Percentiles rank a stretch among this genome's conserved stretches.
Conservation (phyloP, 305 asterid genomes). For the Withania somnifera region DNA sequence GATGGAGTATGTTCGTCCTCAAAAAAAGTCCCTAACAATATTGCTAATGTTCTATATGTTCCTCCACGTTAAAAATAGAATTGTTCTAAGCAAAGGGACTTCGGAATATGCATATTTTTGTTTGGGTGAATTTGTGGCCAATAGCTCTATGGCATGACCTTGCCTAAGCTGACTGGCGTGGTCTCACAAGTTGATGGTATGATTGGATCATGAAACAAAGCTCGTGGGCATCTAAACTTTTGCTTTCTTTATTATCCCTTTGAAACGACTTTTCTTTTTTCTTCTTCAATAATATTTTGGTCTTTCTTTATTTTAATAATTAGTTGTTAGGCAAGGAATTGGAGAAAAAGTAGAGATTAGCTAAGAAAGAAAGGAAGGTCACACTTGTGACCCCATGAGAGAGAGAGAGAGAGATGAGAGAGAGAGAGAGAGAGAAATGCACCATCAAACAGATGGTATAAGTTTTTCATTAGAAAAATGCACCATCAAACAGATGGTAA, state of each 20-base stretch:
- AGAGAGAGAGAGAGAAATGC: slow-evolving; percentile 10
- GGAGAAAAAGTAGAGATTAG: slow-evolving; percentile 40
- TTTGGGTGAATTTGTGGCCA: slow-evolving; percentile 21
- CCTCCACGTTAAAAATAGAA: background rate
- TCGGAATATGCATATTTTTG: slow-evolving; percentile 5
- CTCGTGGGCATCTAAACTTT: slow-evolving; percentile 56
- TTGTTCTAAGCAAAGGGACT: background rate
- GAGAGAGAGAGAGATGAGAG: slow-evolving; percentile 17
- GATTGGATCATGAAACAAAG: slow-evolving; percentile 67
- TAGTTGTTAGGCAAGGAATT: slow-evolving; percentile 26
- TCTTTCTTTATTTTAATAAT: slow-evolving; percentile 14
- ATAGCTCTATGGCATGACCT: slow-evolving; percentile 7
- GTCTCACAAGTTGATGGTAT: slow-evolving; percentile 44
- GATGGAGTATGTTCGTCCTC: background rate
- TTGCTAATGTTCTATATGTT: background rate
- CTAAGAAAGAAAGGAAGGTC: slow-evolving; percentile 9
- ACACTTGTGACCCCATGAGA: slow-evolving; percentile 30
- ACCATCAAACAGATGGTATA: slow-evolving; percentile 19
- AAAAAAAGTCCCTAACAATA: background rate
- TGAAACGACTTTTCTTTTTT: background rate
- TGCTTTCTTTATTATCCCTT: slow-evolving; percentile 5
- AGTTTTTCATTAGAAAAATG: slow-evolving; percentile 15
- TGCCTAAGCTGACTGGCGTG: slow-evolving; percentile 38
- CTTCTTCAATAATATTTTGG: background rate
- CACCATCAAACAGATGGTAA: slow-evolving; percentile 18